Evolutionary conservation across 2,329 filamentous ascomycete genomes (phyloP).

Genomic region (Trichoderma guizhouense): DNA sequence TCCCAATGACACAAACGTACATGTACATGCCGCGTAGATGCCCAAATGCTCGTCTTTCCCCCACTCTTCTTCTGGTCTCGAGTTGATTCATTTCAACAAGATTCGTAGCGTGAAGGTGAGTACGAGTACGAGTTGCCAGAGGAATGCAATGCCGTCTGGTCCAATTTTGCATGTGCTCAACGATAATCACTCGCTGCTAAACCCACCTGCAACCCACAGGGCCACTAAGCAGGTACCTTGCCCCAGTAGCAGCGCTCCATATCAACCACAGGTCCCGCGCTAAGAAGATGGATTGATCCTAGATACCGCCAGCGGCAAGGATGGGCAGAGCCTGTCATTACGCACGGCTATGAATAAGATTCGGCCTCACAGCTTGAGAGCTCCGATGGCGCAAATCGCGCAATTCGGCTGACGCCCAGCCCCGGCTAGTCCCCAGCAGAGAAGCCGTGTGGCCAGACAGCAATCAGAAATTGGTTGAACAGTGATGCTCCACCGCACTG

Average conservation of each 20-base stretch:
- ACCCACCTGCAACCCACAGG: not conserved
- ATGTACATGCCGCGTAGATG: not conserved
- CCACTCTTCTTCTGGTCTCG: not conserved
- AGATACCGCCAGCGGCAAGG: not conserved
- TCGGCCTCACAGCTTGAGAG: not conserved
- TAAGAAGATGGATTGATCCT: not conserved
- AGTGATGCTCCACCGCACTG: slow-evolving; percentile 1
- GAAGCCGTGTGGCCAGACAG: not conserved
- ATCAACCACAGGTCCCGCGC: not conserved
- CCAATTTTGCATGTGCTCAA: slow-evolving; percentile 3
- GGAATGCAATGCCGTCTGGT: not conserved
- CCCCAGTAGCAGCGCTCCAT: not conserved
- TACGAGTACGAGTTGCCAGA: not conserved
- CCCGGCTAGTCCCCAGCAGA: not conserved
- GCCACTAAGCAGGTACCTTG: not conserved
- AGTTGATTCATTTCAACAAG: not conserved
- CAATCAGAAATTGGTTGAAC: not conserved
- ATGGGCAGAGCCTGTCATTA: slow-evolving; percentile 2
- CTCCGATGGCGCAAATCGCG: slow-evolving; percentile 18
- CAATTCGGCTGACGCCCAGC: slow-evolving; percentile 12
- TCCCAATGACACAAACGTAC: not conserved
- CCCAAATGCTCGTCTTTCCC: not conserved
- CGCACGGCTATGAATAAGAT: slow-evolving; percentile 14
- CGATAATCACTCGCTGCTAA: not conserved
- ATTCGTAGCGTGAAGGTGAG: not conserved